Base-by-base conservation (phyloP, 2,329 filamentous ascomycete species). In the Cladosporium velox region DNA sequence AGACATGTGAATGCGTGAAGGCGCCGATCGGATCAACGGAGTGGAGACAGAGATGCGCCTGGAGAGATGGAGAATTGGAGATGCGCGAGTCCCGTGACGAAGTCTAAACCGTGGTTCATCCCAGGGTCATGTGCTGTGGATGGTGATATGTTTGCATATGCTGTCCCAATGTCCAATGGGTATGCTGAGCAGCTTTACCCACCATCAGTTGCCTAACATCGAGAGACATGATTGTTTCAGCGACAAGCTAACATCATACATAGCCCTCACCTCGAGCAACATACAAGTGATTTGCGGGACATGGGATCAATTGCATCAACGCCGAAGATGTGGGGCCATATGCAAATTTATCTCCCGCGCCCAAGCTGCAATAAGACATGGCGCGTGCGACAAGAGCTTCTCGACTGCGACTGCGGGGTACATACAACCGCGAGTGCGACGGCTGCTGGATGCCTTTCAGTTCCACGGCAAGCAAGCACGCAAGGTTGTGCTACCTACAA, bases 1-100 rank as follows among this genome's bases (percentile, higher is more conserved):
- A 38, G 34, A 35, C 61, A 64, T 64, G 61, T 64, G 61, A 64
- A 64, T 51, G 34, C 35, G 60, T 21, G 30, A 15, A 34, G 57
- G 57, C 57, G 24, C 8, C 26, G 38, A 47, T 47, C 57, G 57
- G 57, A 59, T 41, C 34, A 44, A 18, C 38, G 57, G 57, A 59
- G 57, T 47, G 38, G 57, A 47, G 38, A 12, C 2, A 26, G 52
- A 30, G 14, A 10, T 32, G 30, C 5, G 3, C 49, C 1, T 30
- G 26, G 30, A 32, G 34, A 30, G 15, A 30, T 47, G 34, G 38
- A 55, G 52, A 55, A 34, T 21, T 30, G 28, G 32, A 30, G 26
- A 28, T 28, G 49, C n/a, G 24, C 34, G 34, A 28, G 52, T 55
- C 52, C 52, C 52, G 52, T 55, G 52, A 55, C 30, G 52, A 55